Evolutionary conservation across 1,139 yeast species (phyloP), one percentile per base, ranked within the genome.

Genomic region (Zhuliangozyma parablackwelliae): DNA sequence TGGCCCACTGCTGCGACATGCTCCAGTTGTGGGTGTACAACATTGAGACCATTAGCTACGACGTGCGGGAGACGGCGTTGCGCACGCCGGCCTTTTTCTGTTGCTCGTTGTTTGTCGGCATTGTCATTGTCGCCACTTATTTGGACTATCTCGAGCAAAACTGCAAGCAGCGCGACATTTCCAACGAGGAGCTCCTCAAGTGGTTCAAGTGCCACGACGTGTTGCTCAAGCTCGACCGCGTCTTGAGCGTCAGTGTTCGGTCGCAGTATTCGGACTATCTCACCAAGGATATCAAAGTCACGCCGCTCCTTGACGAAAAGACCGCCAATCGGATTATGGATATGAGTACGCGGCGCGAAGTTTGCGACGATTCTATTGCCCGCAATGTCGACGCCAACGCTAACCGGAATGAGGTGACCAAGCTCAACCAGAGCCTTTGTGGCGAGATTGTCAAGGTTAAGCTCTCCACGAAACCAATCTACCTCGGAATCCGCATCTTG

Each of bases 1-100:
- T 82, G 2, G 67, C 65, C 27, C 72, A 77, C 45, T 74, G 83
- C 3, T 56, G 80, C 31, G 82, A 77, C 41, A 75, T 82, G 23
- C 63, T 83, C 40, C 75, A 78, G 40, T 62, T 82, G 33, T 83
- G 92, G 92, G 74, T 77, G 33, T 82, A 80, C 44, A 78, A 81
- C 35, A 80, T 82, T 24, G 73, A 80, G 10, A 75, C 78, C 34
- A 72, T 72, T 23, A 74, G 75, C 39, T 47, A 41, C 29, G 82
- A 81, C 53, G 78, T 82, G 2, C 79, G 76, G 42, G 75, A 76
- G 50, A 78, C 83, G 0, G 74, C 85, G 0, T 71, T 81, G 35
- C 67, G 87, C 47, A 82, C 90, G 0, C 92, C 92, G 3, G 83
- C 82, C 12, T 81, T 82, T 54, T 81, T 83, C 50, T 73, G 82